phyloP scores from a whole-genome alignment of 2,329 filamentous ascomycete genomes.

The Aspergillus tamarii region DNA sequence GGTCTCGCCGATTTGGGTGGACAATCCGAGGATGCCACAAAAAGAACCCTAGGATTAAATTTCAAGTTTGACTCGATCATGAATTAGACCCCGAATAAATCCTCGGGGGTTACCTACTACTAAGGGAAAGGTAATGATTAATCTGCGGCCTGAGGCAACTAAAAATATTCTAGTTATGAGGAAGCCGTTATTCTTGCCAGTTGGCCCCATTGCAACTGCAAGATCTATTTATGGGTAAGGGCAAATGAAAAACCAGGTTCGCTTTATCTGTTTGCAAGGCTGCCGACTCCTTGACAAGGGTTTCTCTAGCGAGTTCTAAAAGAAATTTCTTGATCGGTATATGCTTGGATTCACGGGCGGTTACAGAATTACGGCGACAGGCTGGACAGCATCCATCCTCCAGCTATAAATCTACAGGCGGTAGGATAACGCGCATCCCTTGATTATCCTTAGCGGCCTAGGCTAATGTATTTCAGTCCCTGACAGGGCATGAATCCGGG shows the following conservation, averaged over 20 bases:
- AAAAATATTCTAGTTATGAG: neutral
- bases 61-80: neutral
- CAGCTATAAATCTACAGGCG: neutral
- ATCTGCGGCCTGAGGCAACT: constrained; percentile 1
- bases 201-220: neutral
- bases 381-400: neutral
- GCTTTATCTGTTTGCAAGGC: constrained; percentile 10
- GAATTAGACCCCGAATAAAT: neutral
- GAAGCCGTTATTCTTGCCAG: neutral
- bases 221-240: neutral
- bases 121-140: neutral
- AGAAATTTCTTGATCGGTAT: neutral
- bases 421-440: constrained; percentile 10
- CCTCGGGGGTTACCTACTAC: neutral
- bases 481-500: constrained; percentile 22
- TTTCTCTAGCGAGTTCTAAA: neutral
- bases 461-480: constrained; percentile 11
- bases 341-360: constrained; percentile 6
- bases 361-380: constrained; percentile 13
- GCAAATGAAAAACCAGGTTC: neutral
- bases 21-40: constrained; percentile 5
- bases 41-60: neutral
- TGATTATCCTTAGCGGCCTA: constrained; percentile 14
- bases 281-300: neutral
- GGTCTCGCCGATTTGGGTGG: constrained; percentile 8